phyloP scores from a whole-genome alignment of 192 early-diverging fungal genomes.

The Backusella macrospora region DNA sequence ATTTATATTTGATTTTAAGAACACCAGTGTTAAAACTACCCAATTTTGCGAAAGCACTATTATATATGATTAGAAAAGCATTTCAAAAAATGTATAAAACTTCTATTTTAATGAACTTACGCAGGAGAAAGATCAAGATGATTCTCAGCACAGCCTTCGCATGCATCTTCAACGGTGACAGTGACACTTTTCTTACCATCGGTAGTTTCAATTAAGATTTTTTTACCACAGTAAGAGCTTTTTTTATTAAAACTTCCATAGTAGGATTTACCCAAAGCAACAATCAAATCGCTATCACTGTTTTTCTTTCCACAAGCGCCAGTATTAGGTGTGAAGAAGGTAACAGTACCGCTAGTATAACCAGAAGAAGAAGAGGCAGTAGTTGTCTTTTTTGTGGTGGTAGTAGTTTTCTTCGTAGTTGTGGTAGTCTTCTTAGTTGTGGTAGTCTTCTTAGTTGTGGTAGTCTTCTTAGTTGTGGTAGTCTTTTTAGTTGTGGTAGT shows the following conservation, averaged over 20 bases:
- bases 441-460: slow-evolving; percentile 2
- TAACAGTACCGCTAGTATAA: background rate
- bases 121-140: slow-evolving; percentile 40
- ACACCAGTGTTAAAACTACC: no score
- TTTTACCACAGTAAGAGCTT: slow-evolving; percentile 40
- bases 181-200: slow-evolving; percentile 39
- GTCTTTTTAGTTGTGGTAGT: background rate
- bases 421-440: background rate
- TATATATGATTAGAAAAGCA: background rate
- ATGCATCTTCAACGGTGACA: slow-evolving; percentile 47
- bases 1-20: no score
- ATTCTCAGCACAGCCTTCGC: slow-evolving; percentile 41
- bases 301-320: slow-evolving; percentile 38
- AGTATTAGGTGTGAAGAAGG: slow-evolving; percentile 34
- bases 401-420: background rate
- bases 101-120: background rate
- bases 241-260: slow-evolving; percentile 40
- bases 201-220: slow-evolving; percentile 36
- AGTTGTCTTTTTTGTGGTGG: background rate
- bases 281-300: slow-evolving; percentile 22
- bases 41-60: background rate
- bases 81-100: background rate
- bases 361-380: background rate
- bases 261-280: slow-evolving; percentile 23
- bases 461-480: background rate